Evolutionary conservation across 768 basidiomycete genomes (phyloP), one percentile per base, ranked within the genome.

Genomic region (Kwoniella sp.): DNA sequence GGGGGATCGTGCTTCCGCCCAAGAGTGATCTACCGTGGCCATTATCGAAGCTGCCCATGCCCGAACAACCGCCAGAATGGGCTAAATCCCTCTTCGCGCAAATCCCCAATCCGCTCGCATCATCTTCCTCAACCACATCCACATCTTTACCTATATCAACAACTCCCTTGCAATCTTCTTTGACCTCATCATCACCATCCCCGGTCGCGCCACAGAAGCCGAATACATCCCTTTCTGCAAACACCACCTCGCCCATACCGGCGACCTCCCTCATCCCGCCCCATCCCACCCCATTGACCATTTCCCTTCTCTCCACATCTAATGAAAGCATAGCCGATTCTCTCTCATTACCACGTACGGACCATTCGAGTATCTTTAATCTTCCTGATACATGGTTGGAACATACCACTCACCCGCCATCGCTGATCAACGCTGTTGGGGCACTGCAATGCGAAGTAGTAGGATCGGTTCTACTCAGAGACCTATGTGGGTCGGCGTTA

Each of bases 271-370:
- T 46, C n/a, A 17, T 24, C 5, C 33, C 44, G 24, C 25, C 47
- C 24, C 47, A 51, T 30, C 63, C 63, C 15, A 64, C 51, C 5
- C 56, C 51, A 55, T 15, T 64, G 26, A 64, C 63, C 12, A 59
- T 64, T 19, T 65, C 64, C 17, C 48, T 65, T 21, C 37, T 65
- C 7, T 60, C 64, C 3, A 64, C 48, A 9, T 27, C 33, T 29
- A 65, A 65, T 29, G 53, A 65, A 36, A 2, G 8, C 19, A 65
- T 57, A 25, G 64, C 64, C 30, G 54, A 65, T 33, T 30, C 44
- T 0, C 52, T 65, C 40, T 48, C 64, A 1, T 36, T 25, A 47
- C 56, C 64, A 12, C 37, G 44, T 2, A 51, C 58, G 8, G 49
- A 65, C 27, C 64, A 65, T 54, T 55, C 58, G 2, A 13, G 37